Evolutionary conservation across 352 stramenopile species (phyloP).

Genomic region (Phytophthora sansomeana): DNA sequence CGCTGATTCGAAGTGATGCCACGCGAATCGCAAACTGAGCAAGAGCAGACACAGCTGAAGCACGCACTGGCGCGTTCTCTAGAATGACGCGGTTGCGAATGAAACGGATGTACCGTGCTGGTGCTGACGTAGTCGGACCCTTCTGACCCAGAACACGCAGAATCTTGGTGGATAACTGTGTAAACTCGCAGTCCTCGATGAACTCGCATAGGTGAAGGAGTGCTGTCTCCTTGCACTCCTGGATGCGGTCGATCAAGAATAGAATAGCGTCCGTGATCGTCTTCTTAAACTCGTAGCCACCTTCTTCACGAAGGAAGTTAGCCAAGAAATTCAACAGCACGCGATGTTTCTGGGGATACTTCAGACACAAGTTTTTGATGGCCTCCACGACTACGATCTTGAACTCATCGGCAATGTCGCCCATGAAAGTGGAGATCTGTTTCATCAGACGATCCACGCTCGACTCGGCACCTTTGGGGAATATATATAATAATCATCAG

Average conservation of each 20-base stretch:
- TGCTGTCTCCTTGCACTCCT: slow-evolving; percentile 97
- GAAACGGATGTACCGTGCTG: slow-evolving; percentile 98
- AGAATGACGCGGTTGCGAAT: slow-evolving; percentile 99
- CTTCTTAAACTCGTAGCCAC: slow-evolving; percentile 99
- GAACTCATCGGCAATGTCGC: slow-evolving; percentile 99
- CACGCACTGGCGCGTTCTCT: slow-evolving; percentile 97
- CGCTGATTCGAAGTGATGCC: slow-evolving; percentile 92
- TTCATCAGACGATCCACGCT: slow-evolving; percentile 97
- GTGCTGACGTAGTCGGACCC: slow-evolving; percentile 93
- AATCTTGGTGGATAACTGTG: slow-evolving; percentile 93
- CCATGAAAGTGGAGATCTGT: slow-evolving; percentile 99
- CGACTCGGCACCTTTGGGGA: slow-evolving; percentile 86
- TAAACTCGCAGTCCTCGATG: slow-evolving; percentile 98
- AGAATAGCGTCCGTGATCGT: slow-evolving; percentile 98
- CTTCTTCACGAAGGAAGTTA: slow-evolving; percentile 97
- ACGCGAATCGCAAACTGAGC: slow-evolving; percentile 97
- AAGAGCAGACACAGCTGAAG: slow-evolving; percentile 96
- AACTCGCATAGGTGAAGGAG: slow-evolving; percentile 99
- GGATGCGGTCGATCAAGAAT: slow-evolving; percentile 96
- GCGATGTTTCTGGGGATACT: slow-evolving; percentile 98
- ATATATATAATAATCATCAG: slow-evolving; percentile 3
- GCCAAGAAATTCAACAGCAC: slow-evolving; percentile 98
- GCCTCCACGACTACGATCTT: slow-evolving; percentile 99
- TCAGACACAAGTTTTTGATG: slow-evolving; percentile 98
- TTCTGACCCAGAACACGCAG: slow-evolving; percentile 96